phyloP scores from a whole-genome alignment of 225 moss, liverwort and hornwort genomes.

The Sphagnum tenellum region DNA sequence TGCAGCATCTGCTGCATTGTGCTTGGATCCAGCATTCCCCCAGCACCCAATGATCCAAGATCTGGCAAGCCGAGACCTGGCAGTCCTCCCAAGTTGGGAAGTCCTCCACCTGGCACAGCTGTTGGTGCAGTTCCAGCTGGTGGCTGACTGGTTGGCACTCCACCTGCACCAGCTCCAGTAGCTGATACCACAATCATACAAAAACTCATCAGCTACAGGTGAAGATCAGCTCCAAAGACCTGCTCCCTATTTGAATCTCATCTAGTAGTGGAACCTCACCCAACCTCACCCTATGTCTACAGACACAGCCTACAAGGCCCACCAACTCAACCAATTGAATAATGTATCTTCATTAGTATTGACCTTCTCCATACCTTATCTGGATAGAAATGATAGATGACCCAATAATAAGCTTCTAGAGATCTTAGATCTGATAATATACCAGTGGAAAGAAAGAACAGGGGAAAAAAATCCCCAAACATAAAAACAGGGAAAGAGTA shows the following conservation, averaged over 20 bases:
- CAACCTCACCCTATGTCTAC: background rate
- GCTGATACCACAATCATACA: conserved; percentile 27
- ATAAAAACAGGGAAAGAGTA: too few relatives aligned
- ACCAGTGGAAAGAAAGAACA: too few relatives aligned
- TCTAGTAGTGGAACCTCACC: background rate
- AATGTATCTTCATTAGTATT: too few relatives aligned
- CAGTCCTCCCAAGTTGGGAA: conserved; percentile 56
- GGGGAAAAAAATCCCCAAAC: too few relatives aligned
- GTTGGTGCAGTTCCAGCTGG: conserved; percentile 22
- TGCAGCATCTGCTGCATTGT: conserved; percentile 96
- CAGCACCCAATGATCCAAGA: conserved; percentile 41
- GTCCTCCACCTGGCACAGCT: conserved; percentile 23
- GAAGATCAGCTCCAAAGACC: background rate
- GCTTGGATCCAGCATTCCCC: conserved; percentile 53
- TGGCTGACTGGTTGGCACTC: conserved; percentile 22
- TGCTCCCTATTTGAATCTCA: background rate
- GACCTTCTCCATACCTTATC: too few relatives aligned
- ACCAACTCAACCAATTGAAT: too few relatives aligned
- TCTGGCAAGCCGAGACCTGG: conserved; percentile 67
- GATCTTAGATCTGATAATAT: too few relatives aligned
- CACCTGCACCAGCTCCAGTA: conserved; percentile 48
- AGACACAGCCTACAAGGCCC: background rate
- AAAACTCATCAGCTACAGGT: background rate
- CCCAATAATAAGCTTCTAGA: too few relatives aligned
- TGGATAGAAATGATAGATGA: too few relatives aligned